A percentile compares a stretch with the other conserved stretches of the same genome.
Conservation (phyloP, 257 asterid species). For the Solanum habrochaites region DNA sequence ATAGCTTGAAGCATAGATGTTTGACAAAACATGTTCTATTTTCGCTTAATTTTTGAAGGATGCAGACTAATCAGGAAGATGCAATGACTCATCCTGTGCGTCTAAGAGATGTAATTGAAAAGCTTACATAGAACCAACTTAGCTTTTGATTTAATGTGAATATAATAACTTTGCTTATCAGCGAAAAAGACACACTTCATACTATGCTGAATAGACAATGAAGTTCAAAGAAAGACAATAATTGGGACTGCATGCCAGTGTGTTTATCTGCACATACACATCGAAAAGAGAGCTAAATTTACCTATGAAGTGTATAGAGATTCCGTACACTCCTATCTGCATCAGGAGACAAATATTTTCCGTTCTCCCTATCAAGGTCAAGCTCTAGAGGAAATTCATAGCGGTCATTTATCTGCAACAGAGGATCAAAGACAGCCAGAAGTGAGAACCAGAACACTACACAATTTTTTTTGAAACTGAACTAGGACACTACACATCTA, state of each 20-base stretch:
- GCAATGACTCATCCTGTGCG: neutral
- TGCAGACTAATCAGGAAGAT: neutral
- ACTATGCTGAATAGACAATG: neutral
- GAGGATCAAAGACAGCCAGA: conserved; percentile 2
- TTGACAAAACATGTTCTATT: neutral
- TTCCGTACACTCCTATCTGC: conserved; percentile 91
- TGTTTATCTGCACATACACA: neutral
- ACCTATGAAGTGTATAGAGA: conserved; percentile 93
- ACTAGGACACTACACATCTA: neutral
- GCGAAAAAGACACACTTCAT: neutral
- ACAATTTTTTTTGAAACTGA: neutral
- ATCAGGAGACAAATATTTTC: conserved; percentile 90
- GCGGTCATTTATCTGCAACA: conserved; percentile 87
- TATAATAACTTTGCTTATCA: neutral
- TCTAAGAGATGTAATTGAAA: neutral
- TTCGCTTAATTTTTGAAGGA: neutral
- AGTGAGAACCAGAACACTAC: neutral
- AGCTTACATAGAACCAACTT: neutral
- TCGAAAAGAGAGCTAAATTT: neutral
- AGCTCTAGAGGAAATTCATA: conserved; percentile 95
- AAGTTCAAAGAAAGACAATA: neutral
- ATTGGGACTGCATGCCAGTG: neutral
- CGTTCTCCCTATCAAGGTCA: conserved; percentile 85
- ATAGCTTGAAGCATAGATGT: neutral
- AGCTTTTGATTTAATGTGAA: neutral